These are phyloP conservation scores for Dipodascopsis tothii DNA, from an alignment of 805 yeast genomes.

Conservation along the genomic window DNA sequence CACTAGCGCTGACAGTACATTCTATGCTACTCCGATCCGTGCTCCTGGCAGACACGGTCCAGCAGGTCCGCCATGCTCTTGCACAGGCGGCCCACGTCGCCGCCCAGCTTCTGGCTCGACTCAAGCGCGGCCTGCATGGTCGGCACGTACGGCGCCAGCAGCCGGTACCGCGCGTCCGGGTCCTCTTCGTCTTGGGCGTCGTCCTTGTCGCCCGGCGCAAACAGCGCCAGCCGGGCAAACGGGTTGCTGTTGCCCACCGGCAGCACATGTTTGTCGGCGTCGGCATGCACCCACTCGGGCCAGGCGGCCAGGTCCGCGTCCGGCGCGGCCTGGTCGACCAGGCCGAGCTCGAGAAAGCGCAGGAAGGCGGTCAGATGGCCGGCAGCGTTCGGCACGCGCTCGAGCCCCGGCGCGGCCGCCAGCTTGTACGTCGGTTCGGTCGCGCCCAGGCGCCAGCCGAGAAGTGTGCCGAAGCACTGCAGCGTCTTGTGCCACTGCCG, in stretches of 20 bases:
- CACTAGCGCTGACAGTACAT: too few relatives aligned
- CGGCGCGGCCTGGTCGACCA: conserved; percentile 21
- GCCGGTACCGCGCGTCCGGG: conserved; percentile 44
- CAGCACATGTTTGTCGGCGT: conserved; percentile 46
- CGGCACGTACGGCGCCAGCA: conserved; percentile 45
- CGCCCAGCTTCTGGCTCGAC: conserved; percentile 57
- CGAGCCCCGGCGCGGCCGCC: conserved; percentile 31
- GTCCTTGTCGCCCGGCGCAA: conserved; percentile 36
- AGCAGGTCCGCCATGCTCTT: conserved; percentile 13
- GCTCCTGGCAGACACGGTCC: neutral
- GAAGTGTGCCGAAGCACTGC: conserved; percentile 55
- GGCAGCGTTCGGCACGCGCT: conserved; percentile 24
- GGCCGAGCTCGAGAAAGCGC: conserved; percentile 41
- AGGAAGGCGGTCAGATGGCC: conserved; percentile 35
- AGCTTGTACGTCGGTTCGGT: conserved; percentile 30
- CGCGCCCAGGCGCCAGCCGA: conserved; percentile 60
- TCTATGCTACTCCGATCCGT: neutral
- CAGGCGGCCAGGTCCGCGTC: conserved; percentile 22
- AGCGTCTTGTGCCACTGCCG: conserved; percentile 64
- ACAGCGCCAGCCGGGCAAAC: conserved; percentile 55
- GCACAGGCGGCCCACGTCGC: conserved; percentile 50
- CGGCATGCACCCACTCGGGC: conserved; percentile 36
- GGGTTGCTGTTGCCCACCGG: conserved; percentile 52
- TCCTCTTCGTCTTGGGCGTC: conserved; percentile 40
- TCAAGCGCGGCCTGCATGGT: conserved; percentile 47